Percentiles rank a stretch among this genome's conserved stretches.
Evolutionary conservation across 2,329 filamentous ascomycete genomes (phyloP).

Genomic region (Pseudogymnoascus sp.): DNA sequence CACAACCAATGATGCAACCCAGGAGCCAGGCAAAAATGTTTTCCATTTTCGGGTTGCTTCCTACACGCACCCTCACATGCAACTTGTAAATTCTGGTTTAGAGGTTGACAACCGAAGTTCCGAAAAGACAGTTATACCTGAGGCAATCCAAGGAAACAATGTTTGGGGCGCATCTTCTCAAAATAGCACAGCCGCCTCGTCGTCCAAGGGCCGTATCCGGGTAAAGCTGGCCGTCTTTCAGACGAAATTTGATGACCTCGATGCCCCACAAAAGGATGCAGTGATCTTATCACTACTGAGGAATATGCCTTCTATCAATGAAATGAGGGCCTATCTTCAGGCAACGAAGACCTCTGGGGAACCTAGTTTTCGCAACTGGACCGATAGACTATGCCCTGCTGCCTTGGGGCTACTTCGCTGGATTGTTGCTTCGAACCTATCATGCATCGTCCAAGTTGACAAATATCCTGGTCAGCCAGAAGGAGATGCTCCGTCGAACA

Average conservation of each 20-base stretch:
- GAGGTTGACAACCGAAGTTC: background rate
- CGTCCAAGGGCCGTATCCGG: background rate
- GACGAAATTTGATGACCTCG: slow-evolving; percentile 49
- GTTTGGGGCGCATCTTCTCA: background rate
- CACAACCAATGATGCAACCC: background rate
- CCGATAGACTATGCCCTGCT: slow-evolving; percentile 52
- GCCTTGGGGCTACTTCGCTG: slow-evolving; percentile 66
- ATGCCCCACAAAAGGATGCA: slow-evolving; percentile 36
- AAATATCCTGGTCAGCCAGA: slow-evolving; percentile 25
- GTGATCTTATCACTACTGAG: slow-evolving; percentile 46
- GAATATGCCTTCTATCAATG: slow-evolving; percentile 50
- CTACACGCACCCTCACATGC: background rate
- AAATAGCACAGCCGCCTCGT: background rate
- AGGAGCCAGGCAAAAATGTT: background rate
- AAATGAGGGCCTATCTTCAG: slow-evolving; percentile 46
- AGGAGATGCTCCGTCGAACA: slow-evolving; percentile 14
- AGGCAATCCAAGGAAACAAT: background rate
- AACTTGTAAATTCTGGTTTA: background rate
- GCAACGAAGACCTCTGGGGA: slow-evolving; percentile 20
- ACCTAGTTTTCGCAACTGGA: slow-evolving; percentile 41
- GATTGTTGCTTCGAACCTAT: slow-evolving; percentile 85
- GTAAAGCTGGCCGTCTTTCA: slow-evolving; percentile 33
- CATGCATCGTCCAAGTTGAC: slow-evolving; percentile 73
- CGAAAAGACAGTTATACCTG: background rate
- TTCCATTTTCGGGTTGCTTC: background rate